Evolutionary conservation across 2,329 filamentous ascomycete genomes (phyloP).

Genomic region (Proliferodiscus dingleyae): DNA sequence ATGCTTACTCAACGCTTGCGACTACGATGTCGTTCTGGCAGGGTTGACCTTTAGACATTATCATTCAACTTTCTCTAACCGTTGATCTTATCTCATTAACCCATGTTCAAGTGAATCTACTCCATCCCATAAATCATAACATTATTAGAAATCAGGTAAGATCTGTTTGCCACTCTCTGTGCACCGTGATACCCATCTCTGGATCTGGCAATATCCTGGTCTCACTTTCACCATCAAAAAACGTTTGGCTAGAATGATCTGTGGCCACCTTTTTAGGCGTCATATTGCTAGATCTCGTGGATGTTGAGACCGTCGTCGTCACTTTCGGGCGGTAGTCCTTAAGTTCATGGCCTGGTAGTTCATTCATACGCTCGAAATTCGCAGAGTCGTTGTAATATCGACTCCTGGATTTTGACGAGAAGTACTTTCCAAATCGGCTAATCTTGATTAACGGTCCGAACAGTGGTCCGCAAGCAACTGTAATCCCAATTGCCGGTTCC

Average conservation of each 20-base stretch:
- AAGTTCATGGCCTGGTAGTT: neutral
- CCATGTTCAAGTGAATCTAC: too few relatives aligned
- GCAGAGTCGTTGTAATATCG: neutral
- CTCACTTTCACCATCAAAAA: neutral
- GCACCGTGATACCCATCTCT: neutral
- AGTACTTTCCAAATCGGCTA: neutral
- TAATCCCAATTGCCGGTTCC: conserved; percentile 5
- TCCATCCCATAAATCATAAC: too few relatives aligned
- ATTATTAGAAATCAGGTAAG: neutral
- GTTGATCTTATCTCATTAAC: too few relatives aligned
- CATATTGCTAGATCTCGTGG: neutral
- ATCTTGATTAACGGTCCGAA: conserved; percentile 2
- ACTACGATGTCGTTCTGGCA: too few relatives aligned
- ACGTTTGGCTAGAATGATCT: neutral
- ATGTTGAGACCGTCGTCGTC: neutral
- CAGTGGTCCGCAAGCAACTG: conserved; percentile 8
- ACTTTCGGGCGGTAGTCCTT: neutral
- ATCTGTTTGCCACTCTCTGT: neutral
- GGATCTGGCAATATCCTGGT: neutral
- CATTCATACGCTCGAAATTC: neutral
- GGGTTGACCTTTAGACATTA: too few relatives aligned
- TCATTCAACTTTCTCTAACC: too few relatives aligned
- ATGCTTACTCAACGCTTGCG: too few relatives aligned
- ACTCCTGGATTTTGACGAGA: neutral
- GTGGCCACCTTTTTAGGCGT: neutral